Evolutionary conservation across 2,329 filamentous ascomycete genomes (phyloP).

Genomic region (Pseudogymnoascus sp.): DNA sequence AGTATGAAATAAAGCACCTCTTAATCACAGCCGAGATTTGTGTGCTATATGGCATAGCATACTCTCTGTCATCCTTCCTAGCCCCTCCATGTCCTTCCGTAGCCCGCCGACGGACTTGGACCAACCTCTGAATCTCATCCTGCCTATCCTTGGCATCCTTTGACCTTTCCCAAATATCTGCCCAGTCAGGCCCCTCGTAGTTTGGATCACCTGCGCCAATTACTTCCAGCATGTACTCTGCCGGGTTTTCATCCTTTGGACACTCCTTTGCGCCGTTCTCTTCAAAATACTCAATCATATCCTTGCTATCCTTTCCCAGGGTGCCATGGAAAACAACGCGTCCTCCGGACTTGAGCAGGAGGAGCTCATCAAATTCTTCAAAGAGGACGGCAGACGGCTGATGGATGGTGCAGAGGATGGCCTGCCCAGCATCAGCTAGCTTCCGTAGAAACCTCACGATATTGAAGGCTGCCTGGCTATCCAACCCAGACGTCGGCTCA

Average conservation of each 20-base stretch:
- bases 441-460: conserved; percentile 81
- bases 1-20: conserved; percentile 54
- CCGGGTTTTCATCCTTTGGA: conserved; percentile 62
- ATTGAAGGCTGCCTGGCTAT: conserved; percentile 83
- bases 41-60: conserved; percentile 48
- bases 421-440: conserved; percentile 76
- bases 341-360: conserved; percentile 70
- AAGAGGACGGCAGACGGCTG: conserved; percentile 89
- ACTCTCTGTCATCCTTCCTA: conserved; percentile 49
- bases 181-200: conserved; percentile 54
- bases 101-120: conserved; percentile 35
- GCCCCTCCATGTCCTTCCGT: conserved; percentile 23
- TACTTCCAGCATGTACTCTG: conserved; percentile 63
- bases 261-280: conserved; percentile 57
- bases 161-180: conserved; percentile 49
- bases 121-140: conserved; percentile 45
- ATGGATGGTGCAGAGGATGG: conserved; percentile 91
- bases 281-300: conserved; percentile 66
- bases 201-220: conserved; percentile 57
- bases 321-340: conserved; percentile 73
- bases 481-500: conserved; percentile 85
- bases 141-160: conserved; percentile 31
- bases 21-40: conserved; percentile 48
- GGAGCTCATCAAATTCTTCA: conserved; percentile 74
- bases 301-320: conserved; percentile 61